Base-by-base conservation (phyloP, 2,329 filamentous ascomycete species). In the Clathrospora elynae region DNA sequence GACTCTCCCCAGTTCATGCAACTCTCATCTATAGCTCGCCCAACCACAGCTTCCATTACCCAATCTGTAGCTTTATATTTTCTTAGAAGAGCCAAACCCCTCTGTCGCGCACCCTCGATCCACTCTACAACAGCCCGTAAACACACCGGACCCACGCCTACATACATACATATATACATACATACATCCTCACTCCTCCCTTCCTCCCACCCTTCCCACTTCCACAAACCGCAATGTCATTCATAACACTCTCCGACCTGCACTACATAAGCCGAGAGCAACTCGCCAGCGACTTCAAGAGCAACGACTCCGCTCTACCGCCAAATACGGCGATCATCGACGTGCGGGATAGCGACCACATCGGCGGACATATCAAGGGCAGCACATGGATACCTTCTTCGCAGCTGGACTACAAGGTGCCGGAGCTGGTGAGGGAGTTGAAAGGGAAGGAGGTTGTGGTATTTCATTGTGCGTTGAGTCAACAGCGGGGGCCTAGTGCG, bases 391-490 rank as follows among this genome's bases (percentile, higher is more conserved):
- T 89, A 9, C 90, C 93, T 0, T 87, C 82, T 35, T 73, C 73
- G 31, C 81, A 83, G 12, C 80, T 97, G 34, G 88, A 95, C 60
- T 81, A 82, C 65, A 83, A 80, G 55, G 82, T 93, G 70, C 87
- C 91, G 0, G 88, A 90, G 51, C 82, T 99, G n/a, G 78, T 95
- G 9, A 83, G 89, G 42, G 84, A 80, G 29, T 80, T 96, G 33
- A 76, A 83, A 53, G 83, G 86, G 64, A 90, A 90, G 70, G 82
- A 93, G 42, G 86, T 80, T 8, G 90, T 99, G 10, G 82, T 99
- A 1, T 99, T 99, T 70, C 93, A 99, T 74, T 99, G 93, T 72
- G 87, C 88, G 12, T 76, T 97, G 41, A 92, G 87, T 56, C 93
- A 97, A 75, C 87, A 96, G 73, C 80, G 93, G 1, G 93, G 93